Conservation (phyloP, 2,329 filamentous ascomycete species). For the Epicoccum sorghinum region DNA sequence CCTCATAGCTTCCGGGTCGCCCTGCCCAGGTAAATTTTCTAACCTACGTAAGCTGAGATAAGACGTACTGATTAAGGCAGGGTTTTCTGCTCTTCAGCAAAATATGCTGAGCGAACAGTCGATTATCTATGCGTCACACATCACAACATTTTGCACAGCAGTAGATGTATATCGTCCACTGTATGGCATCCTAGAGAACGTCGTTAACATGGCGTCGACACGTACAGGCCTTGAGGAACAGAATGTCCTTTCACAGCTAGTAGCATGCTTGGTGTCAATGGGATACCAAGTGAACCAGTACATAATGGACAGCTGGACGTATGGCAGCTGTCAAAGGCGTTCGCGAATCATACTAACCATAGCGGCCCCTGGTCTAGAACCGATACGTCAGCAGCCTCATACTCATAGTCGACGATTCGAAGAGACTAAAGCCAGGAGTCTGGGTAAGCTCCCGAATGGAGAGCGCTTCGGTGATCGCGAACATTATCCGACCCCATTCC, state of each 20-base stretch:
- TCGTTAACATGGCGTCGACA: conserved; percentile 66
- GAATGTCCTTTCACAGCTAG: conserved; percentile 74
- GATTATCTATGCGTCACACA: conserved; percentile 74
- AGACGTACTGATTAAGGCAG: conserved; percentile 38
- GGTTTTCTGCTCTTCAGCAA: conserved; percentile 70
- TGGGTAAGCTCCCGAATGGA: conserved; percentile 57
- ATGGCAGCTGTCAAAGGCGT: conserved; percentile 69
- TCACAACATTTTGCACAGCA: conserved; percentile 76
- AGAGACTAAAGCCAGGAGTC: conserved; percentile 35
- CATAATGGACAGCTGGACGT: conserved; percentile 71
- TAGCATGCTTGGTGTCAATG: conserved; percentile 74
- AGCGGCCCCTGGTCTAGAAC: conserved; percentile 67
- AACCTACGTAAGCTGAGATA: too few relatives aligned
- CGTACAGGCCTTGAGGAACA: conserved; percentile 55
- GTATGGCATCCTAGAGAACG: conserved; percentile 82
- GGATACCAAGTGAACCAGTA: conserved; percentile 77
- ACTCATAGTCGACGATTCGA: conserved; percentile 67
- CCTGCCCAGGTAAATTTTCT: conserved; percentile 62
- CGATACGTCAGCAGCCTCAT: conserved; percentile 62
- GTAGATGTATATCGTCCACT: conserved; percentile 76
- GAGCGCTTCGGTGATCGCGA: conserved; percentile 62
- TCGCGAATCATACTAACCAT: conserved; percentile 74
- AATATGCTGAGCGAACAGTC: conserved; percentile 62
- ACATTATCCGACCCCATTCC: conserved; percentile 64
- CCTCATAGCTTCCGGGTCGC: conserved; percentile 74